Evolutionary conservation across 2,329 filamentous ascomycete species (phyloP), one percentile per base, ranked within the genome.

Genomic region (Dactylellina leptospora): DNA sequence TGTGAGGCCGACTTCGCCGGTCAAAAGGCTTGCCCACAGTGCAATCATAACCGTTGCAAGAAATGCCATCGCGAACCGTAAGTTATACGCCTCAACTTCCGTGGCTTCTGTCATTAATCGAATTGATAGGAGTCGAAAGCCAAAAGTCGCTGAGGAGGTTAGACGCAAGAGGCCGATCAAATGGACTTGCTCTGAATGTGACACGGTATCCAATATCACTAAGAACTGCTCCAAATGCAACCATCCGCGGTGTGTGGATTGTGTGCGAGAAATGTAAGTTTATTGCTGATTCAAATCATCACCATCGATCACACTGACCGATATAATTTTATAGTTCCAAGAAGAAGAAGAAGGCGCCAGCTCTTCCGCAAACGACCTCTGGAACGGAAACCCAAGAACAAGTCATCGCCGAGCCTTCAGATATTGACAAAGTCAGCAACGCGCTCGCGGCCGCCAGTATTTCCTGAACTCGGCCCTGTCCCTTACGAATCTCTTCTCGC

Each of bases 21-120:
- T 28, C 82, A 80, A 70, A 91, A 88, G 71, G 81, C 85, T 78
- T 96, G 92, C 78, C 80, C 82, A 5, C 83, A 82, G 38, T 96
- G 92, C 79, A 81, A 83, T 25, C 92, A 96, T 79, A 79, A 84
- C 55, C 87, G 91, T 59, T 96, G 92, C 82, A 90, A 87, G 38
- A 89, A 89, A 78, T 96, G 92, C 79, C 91, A 90, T 25, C 84
- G 91, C 76, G 88, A 92, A 77, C 91, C 91, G 84, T 92, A 85
- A 79, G 89, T 87, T n/a, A 13, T 23, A n/a, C n/a, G n/a, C 16
- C 0, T 3, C 4, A 6, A 36, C 13, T 4, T 9, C 28, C 30
- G 13, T 20, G 16, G 3, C 11, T 8, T 25, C 4, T 13, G 4
- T 22, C 1, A 13, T 22, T 25, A n/a, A 10, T 40, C 33, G 25